Base-by-base conservation (phyloP, 2,329 filamentous ascomycete genomes). In the Ophiostoma pallidulum region DNA sequence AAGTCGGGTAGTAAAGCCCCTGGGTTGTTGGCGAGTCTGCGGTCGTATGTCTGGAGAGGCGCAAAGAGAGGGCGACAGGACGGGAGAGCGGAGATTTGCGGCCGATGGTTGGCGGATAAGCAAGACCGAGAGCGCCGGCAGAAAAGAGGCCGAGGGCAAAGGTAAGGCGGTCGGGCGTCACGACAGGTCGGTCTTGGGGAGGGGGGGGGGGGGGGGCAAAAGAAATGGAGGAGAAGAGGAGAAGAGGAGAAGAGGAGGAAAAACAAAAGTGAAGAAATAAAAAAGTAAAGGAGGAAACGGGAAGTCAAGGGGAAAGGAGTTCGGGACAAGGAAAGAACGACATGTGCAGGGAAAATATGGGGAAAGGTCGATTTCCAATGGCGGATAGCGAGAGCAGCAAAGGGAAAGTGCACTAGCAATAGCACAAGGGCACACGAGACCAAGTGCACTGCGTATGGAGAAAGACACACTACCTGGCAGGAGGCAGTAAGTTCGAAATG, bases 311-410 rank as follows among this genome's bases (percentile, higher is more conserved):
- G 47, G 42, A 40, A 20, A 46, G 45, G 38, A 40, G 41, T 45
- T 29, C 44, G 22, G 22, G 32, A 29, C 28, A 28, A 35, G 38
- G 33, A 39, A 42, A 37, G 48, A 50, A 43, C 41, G 37, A 45
- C 41, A 19, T 20, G 22, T 28, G 42, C 42, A 50, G 24, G 36
- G 33, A 36, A 50, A 50, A 50, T 46, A 50, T 46, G 48, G 48
- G 48, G 48, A 46, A 42, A 45, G 42, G 39, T 46, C n/a, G 36
- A 45, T 38, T 38, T 36, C 28, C 41, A 43, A 41, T 40, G 39
- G 33, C 29, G 39, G 16, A 37, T 12, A 37, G 41, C 32, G 26
- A 42, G 41, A 14, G 35, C n/a, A 16, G 43, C 24, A 10, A 28
- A 10, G 24, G 24, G 10, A 10, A 28, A 38, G 33, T 24, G 33